Evolutionary conservation across 441 rosid genomes (phyloP).

Genomic region (Raphanus hybrid): DNA sequence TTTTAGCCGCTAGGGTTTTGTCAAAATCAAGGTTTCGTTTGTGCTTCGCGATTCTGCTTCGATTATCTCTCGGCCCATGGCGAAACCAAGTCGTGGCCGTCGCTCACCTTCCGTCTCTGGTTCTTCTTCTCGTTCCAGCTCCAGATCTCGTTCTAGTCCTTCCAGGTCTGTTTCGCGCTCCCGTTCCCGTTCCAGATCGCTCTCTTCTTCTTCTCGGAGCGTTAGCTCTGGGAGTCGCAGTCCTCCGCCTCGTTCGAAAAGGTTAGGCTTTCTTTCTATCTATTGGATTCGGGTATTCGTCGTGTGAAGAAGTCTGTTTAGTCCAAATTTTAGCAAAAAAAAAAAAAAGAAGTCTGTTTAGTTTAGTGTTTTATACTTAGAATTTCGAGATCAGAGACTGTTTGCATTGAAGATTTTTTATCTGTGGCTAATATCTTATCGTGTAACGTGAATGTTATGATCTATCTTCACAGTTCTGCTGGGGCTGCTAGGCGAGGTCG

Average conservation of each 20-base stretch:
- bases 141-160: constrained; percentile 47
- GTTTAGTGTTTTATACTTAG: background rate
- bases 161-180: constrained; percentile 39
- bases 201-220: constrained; percentile 41
- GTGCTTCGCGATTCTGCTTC: constrained; percentile 10
- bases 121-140: constrained; percentile 49
- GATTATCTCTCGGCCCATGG: constrained; percentile 36
- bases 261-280: constrained; percentile 33
- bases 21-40: background rate
- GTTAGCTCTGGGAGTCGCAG: constrained; percentile 55
- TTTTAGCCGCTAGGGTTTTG: background rate
- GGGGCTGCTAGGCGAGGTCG: constrained; percentile 67
- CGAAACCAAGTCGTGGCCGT: constrained; percentile 48
- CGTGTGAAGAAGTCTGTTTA: no score
- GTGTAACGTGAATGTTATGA: constrained; percentile 1
- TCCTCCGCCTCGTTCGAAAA: constrained; percentile 41
- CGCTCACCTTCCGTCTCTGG: constrained; percentile 53
- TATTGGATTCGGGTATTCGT: background rate
- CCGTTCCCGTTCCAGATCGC: constrained; percentile 36
- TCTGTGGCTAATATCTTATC: constrained; percentile 27
- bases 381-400: background rate
- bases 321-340: no score
- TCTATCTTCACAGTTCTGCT: constrained; percentile 49
- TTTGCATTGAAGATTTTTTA: constrained; percentile 23
- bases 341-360: no score